Conservation (phyloP, 1,284 basidiomycete genomes). For the Fomitopsis palustris region DNA sequence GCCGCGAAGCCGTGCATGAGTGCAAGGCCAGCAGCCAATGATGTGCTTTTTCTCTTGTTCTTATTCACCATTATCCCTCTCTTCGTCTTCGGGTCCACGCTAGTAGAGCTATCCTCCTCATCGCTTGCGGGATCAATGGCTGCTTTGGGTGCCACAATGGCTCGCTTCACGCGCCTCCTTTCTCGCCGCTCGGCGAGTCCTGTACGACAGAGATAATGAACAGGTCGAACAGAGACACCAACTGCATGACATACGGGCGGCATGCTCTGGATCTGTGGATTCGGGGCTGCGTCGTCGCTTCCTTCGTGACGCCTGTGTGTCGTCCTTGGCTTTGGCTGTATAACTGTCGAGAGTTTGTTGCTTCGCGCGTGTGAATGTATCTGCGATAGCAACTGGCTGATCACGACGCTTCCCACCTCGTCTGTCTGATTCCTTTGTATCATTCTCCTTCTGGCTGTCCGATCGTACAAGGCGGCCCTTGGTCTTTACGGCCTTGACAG, state of each 20-base stretch:
- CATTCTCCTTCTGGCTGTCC: background rate
- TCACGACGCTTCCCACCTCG: background rate
- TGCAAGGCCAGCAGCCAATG: conserved; percentile 49
- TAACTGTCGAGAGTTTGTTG: conserved; percentile 1
- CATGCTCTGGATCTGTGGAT: conserved; percentile 24
- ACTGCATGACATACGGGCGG: conserved; percentile 22
- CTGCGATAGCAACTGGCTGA: background rate
- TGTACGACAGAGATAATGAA: conserved; percentile 5
- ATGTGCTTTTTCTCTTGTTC: conserved; percentile 27
- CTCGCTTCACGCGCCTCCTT: conserved; percentile 31
- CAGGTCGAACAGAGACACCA: background rate
- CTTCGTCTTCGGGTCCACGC: conserved; percentile 23
- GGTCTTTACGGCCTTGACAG: background rate
- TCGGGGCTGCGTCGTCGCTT: conserved; percentile 16
- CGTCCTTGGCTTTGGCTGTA: conserved; percentile 6
- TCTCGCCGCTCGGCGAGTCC: conserved; percentile 33
- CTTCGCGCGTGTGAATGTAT: background rate
- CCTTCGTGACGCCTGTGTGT: background rate
- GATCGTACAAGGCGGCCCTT: background rate
- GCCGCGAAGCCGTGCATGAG: conserved; percentile 74
- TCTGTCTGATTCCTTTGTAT: background rate
- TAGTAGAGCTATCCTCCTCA: conserved; percentile 3
- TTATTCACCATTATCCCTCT: conserved; percentile 17
- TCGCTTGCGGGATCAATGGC: conserved; percentile 8
- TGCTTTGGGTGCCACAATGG: conserved; percentile 41